Base-by-base conservation (phyloP, 352 stramenopile genomes). In the Blastocystis sp. region DNA sequence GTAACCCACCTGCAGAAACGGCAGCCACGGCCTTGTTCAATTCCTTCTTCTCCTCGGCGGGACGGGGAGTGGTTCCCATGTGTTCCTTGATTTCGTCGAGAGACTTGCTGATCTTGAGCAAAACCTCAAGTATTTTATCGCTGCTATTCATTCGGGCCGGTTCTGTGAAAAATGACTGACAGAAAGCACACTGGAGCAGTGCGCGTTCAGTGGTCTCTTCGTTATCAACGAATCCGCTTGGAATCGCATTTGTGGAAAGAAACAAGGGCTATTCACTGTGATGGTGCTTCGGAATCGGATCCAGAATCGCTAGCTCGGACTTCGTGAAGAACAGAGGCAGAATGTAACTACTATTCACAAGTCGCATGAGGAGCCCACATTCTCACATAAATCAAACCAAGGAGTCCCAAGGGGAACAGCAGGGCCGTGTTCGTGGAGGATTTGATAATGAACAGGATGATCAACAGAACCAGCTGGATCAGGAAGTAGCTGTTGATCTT, bases 61-160 rank as follows among this genome's bases (percentile, higher is more conserved):
- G 28, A 34, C 28, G 28, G 28, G 28, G 23, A 5, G 21, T 41
- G 28, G 28, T 60, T 10, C 14, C 23, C 48, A 43, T 65, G 5
- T 66, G 56, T 48, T 19, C 28, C 45, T 81, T 81, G 41, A 81
- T 81, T 41, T 81, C 71, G 21, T 81, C 71, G 28, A 81, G 60
- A 65, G 71, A 62, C 14, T 81, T 66, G 71, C 71, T 81, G 9
- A 81, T 81, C 59, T 81, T 81, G 28, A 59, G 48, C 38, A 81
- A 40, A 5, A 81, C 28, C 48, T 81, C 71, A 9, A 65, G 17
- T 45, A 65, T 81, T 38, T 81, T 81, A 23, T 56, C 41, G 48
- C 23, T 64, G 7, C 17, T 38, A 38, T 81, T 28, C 71, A 81
- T 81, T 34, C 28, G 28, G 28, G 28, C 28, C 28, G 28, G 28